Evolutionary conservation across 1,284 basidiomycete genomes (phyloP).

Genomic region (Sporisorium reilianum): DNA sequence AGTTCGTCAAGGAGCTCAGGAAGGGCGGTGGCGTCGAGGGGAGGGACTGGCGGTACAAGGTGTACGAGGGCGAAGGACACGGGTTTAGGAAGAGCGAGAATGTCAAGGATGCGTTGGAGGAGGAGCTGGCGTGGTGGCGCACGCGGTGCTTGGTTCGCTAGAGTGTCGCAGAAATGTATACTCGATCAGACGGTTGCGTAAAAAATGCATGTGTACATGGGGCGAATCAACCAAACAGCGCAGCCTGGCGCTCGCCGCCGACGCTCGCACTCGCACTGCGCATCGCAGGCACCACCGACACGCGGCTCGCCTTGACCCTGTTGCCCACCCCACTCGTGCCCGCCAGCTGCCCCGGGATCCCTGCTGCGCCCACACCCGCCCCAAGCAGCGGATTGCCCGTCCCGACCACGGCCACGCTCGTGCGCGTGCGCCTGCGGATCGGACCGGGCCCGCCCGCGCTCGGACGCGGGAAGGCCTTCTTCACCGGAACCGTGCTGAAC

Average conservation of each 20-base stretch:
- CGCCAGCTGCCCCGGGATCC: constrained; percentile 20
- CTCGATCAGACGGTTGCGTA: not conserved
- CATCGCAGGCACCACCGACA: constrained; percentile 5
- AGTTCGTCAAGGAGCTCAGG: constrained; percentile 52
- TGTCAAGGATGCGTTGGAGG: constrained; percentile 33
- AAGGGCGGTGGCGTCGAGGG: constrained; percentile 26
- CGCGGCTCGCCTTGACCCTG: constrained; percentile 31
- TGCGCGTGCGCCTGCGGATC: constrained; percentile 15
- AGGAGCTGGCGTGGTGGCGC: constrained; percentile 38
- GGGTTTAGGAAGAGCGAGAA: constrained; percentile 39
- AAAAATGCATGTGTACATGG: not conserved
- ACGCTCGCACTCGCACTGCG: constrained; percentile 5
- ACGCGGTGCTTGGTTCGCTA: constrained; percentile 8
- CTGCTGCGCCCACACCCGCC: not conserved
- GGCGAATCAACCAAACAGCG: constrained; percentile 11
- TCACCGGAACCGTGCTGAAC: constrained; percentile 11
- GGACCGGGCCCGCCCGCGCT: constrained; percentile 45
- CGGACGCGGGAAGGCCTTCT: constrained; percentile 42
- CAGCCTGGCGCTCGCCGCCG: not conserved
- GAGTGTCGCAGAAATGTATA: too few relatives aligned
- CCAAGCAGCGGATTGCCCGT: constrained; percentile 1
- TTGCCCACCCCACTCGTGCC: constrained; percentile 22
- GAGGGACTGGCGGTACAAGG: constrained; percentile 40
- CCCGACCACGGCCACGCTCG: constrained; percentile 23
- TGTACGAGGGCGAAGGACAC: constrained; percentile 60